Evolutionary conservation across 2,329 filamentous ascomycete species (phyloP).

Genomic region (Exserohilum rostratum): DNA sequence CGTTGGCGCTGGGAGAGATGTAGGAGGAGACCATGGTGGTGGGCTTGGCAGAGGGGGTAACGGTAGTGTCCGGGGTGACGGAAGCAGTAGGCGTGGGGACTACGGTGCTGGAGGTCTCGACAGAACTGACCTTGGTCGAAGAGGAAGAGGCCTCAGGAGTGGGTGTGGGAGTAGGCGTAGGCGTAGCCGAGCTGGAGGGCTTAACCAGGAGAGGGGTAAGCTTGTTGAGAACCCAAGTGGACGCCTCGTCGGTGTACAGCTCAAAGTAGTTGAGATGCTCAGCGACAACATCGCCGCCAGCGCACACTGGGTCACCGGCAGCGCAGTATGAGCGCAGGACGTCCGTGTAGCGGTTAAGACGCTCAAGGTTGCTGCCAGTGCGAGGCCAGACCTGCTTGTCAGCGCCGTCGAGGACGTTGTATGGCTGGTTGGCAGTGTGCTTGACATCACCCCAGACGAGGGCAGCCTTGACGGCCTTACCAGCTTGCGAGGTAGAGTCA

Average conservation of each 20-base stretch:
- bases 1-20: background rate
- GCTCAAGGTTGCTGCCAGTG: slow-evolving; percentile 16
- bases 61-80: background rate
- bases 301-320: slow-evolving; percentile 66
- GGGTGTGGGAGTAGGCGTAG: background rate
- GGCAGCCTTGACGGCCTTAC: slow-evolving; percentile 31
- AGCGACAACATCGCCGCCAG: slow-evolving; percentile 63
- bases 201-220: slow-evolving; percentile 11
- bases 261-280: slow-evolving; percentile 64
- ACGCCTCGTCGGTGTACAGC: slow-evolving; percentile 27
- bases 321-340: slow-evolving; percentile 69
- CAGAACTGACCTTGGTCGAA: slow-evolving; percentile 1
- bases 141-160: background rate
- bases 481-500: slow-evolving; percentile 24
- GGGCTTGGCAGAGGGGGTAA: background rate
- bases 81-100: background rate
- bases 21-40: slow-evolving; percentile 5
- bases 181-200: slow-evolving; percentile 3
- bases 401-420: slow-evolving; percentile 30
- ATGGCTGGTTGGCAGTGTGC: slow-evolving; percentile 30
- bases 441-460: slow-evolving; percentile 31
- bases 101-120: background rate
- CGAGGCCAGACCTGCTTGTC: slow-evolving; percentile 19
- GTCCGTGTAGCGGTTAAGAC: slow-evolving; percentile 41
- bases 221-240: slow-evolving; percentile 28